These are phyloP conservation scores for Andrographis paniculata DNA, from an alignment of 305 asterid genomes.

Conservation along the genomic window DNA sequence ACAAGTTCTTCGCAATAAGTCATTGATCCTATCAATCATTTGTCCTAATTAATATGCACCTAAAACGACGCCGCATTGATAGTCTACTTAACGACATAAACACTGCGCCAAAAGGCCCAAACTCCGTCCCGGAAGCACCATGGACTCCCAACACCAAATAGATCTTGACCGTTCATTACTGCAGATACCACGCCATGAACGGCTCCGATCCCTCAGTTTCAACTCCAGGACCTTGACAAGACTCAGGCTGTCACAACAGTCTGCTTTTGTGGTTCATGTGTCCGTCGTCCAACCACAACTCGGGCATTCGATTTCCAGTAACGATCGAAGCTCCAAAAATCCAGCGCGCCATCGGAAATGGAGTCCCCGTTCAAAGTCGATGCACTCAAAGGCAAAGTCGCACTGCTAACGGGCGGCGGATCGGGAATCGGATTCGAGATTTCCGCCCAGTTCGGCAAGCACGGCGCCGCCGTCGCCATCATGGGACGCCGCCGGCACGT, in stretches of 20 bases:
- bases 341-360: conserved; percentile 16
- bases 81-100: too few species aligned
- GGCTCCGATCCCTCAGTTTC: too few species aligned
- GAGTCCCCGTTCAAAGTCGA: conserved; percentile 74
- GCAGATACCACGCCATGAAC: neutral
- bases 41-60: too few species aligned
- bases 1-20: too few species aligned
- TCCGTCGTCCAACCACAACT: neutral
- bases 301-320: too few species aligned
- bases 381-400: conserved; percentile 60
- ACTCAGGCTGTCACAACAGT: too few species aligned
- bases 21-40: too few species aligned
- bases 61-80: too few species aligned
- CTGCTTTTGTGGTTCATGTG: conserved; percentile 10
- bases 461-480: conserved; percentile 83
- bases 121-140: neutral
- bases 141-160: neutral
- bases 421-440: conserved; percentile 85
- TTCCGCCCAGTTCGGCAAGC: conserved; percentile 70
- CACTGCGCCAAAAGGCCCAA: too few species aligned
- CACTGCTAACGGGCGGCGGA: conserved; percentile 87
- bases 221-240: too few species aligned
- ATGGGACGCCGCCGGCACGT: conserved; percentile 85
- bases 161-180: neutral
- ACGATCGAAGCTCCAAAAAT: too few species aligned